Evolutionary conservation across 2,329 filamentous ascomycete species (phyloP), one percentile per base, ranked within the genome.

Genomic region (Penicillium sp.): DNA sequence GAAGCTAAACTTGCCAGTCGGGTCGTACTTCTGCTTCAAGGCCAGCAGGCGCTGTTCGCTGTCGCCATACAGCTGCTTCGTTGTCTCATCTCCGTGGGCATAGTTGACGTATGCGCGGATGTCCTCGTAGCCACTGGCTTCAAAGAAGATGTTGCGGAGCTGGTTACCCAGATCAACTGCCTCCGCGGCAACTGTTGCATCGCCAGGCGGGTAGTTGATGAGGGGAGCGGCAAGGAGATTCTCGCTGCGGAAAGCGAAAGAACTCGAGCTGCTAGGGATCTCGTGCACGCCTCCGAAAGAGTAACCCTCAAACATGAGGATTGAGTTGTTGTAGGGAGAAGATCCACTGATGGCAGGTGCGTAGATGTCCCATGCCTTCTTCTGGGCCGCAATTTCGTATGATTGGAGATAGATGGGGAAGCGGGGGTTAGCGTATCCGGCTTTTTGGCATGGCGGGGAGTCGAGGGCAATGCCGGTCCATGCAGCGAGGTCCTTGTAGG

Each of bases 231-330:
- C 59, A 34, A 81, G 74, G 7, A 82, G 61, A 61, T 79, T 78
- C 50, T 79, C 76, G 2, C 66, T 60, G 2, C 82, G 76, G 68
- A 76, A 77, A 19, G 80, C 74, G 55, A 78, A 84, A 1, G 81
- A 80, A 3, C 76, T 74, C 1, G 74, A 72, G 10, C 67, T 65
- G 27, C 59, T 62, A 45, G 67, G 59, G 39, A 80, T 63, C 0
- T 67, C 69, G 51, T 75, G 65, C 2, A 84, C 76, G 1, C 77
- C 82, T 23, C 77, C 67, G 8, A 66, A 69, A 1, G 81, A 76
- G 68, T 85, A 85, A 3, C 79, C 79, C 64, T 86, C 83, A 53
- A 85, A 81, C 76, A 84, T 79, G 70, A 84, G 81, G 44, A 83
- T 70, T 1, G 77, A 77, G 60, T 72, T 63, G 49, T 72, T 73